Evolutionary conservation across 768 basidiomycete genomes (phyloP).

Genomic region (Leccinum barrowsii): DNA sequence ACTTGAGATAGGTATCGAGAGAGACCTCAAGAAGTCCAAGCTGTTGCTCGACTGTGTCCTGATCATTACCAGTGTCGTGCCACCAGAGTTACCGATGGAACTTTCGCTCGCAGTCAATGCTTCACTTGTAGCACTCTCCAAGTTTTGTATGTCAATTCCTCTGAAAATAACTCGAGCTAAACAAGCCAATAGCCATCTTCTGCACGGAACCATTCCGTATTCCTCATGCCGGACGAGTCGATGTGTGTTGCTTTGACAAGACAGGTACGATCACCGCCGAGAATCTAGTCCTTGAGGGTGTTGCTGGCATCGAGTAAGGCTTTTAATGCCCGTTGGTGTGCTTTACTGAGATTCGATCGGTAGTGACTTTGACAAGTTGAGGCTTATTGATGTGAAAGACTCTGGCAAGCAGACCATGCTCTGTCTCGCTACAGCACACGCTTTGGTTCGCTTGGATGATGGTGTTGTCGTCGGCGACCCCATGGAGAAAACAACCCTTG

Average conservation of each 20-base stretch:
- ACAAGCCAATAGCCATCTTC: slow-evolving; percentile 72
- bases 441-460: slow-evolving; percentile 90
- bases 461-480: slow-evolving; percentile 95
- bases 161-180: not conserved
- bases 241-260: slow-evolving; percentile 99
- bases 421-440: slow-evolving; percentile 92
- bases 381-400: slow-evolving; percentile 76
- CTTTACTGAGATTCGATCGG: slow-evolving; percentile 1
- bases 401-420: slow-evolving; percentile 74
- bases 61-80: slow-evolving; percentile 96
- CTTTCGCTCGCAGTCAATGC: slow-evolving; percentile 94
- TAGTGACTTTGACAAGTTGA: slow-evolving; percentile 57
- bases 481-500: slow-evolving; percentile 97
- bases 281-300: slow-evolving; percentile 89
- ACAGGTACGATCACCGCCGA: slow-evolving; percentile 98
- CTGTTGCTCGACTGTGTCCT: slow-evolving; percentile 91
- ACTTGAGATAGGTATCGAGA: slow-evolving; percentile 67
- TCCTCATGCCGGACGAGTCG: slow-evolving; percentile 91
- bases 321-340: not conserved
- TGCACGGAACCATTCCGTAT: slow-evolving; percentile 99
- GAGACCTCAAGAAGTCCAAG: slow-evolving; percentile 92
- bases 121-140: slow-evolving; percentile 88
- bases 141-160: slow-evolving; percentile 61
- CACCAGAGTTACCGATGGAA: slow-evolving; percentile 98
- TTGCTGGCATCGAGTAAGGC: slow-evolving; percentile 85